Conservation (phyloP, 306 rosid species). For the Betula pendula region DNA sequence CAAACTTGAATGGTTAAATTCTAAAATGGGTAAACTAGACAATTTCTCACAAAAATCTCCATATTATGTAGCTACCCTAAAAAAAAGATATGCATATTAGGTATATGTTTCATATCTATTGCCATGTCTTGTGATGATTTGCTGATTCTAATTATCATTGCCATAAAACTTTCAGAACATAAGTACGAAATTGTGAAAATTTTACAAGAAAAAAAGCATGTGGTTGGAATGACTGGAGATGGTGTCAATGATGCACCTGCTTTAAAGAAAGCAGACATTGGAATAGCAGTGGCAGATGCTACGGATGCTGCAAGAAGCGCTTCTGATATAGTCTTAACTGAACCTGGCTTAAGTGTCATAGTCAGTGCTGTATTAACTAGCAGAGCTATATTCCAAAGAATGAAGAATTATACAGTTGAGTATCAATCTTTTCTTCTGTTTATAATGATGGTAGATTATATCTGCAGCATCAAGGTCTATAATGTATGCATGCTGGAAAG, state of each 20-base stretch:
- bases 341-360: conserved; percentile 85
- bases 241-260: conserved; percentile 95
- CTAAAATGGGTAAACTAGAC: not conserved
- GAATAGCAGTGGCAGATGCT: conserved; percentile 87
- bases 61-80: not conserved
- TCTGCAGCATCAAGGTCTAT: conserved; percentile 11
- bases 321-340: conserved; percentile 83
- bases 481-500: conserved; percentile 12
- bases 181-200: conserved; percentile 80
- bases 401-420: conserved; percentile 90
- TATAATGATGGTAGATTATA: conserved; percentile 21
- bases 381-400: conserved; percentile 86
- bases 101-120: conserved; percentile 5
- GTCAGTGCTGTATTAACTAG: conserved; percentile 80
- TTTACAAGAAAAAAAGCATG: conserved; percentile 79
- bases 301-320: conserved; percentile 92
- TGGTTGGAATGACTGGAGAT: conserved; percentile 93
- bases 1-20: not conserved
- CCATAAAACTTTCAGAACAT: conserved; percentile 60
- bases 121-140: conserved; percentile 14
- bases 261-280: conserved; percentile 88
- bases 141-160: conserved; percentile 28
- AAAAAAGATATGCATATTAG: not conserved
- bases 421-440: conserved; percentile 28
- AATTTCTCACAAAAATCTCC: not conserved